Conservation (phyloP, 768 basidiomycete species). For the Panellus pusillus region DNA sequence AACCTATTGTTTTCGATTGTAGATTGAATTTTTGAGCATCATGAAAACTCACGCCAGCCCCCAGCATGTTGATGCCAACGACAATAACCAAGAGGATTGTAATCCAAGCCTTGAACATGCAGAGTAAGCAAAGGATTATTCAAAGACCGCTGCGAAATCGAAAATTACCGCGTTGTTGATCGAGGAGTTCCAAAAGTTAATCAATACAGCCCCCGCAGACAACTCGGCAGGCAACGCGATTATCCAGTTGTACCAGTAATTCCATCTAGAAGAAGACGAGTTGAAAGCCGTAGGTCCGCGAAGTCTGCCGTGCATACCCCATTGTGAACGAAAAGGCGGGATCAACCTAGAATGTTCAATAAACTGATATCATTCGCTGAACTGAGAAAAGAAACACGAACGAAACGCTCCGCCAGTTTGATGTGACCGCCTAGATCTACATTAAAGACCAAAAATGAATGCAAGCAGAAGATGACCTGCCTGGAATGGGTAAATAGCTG, state of each 20-base stretch:
- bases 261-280: too few relatives aligned
- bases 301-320: constrained; percentile 35
- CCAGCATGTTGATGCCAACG: constrained; percentile 72
- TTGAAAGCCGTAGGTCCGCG: too few relatives aligned
- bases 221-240: background rate
- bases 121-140: too few relatives aligned
- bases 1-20: too few relatives aligned
- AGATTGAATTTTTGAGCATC: too few relatives aligned
- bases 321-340: constrained; percentile 62
- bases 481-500: constrained; percentile 69
- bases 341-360: constrained; percentile 29
- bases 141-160: constrained; percentile 42
- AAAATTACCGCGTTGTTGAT: constrained; percentile 75
- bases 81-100: constrained; percentile 55
- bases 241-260: constrained; percentile 28
- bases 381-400: constrained; percentile 25
- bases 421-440: constrained; percentile 61
- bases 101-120: constrained; percentile 18
- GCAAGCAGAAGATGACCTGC: too few relatives aligned
- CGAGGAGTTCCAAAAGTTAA: constrained; percentile 66
- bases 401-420: constrained; percentile 76
- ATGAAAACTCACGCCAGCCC: constrained; percentile 52
- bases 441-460: too few relatives aligned
- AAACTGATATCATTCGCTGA: background rate
- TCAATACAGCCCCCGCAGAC: constrained; percentile 67